Evolutionary conservation across 352 stramenopile genomes (phyloP), one percentile per base, ranked within the genome.

Genomic region (Phytopythium cucurbitacearum): DNA sequence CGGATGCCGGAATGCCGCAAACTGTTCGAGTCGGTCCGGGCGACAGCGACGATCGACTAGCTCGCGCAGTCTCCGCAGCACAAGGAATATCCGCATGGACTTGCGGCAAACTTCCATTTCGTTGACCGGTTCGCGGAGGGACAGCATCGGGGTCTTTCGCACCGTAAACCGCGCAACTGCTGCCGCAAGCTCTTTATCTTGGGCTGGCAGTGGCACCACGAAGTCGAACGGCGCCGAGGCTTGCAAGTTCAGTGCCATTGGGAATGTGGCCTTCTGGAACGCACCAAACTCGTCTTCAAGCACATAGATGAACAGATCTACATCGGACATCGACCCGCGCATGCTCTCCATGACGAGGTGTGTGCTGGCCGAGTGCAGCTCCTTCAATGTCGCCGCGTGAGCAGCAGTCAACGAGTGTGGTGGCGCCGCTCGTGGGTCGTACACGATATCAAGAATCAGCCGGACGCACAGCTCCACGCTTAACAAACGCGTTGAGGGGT

Each of bases 261-360:
- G 81, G 39, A 92, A 92, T 32, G 41, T 28, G 5, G 65, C 61
- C 35, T 59, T 60, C 47, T 82, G 53, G 51, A 90, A 90, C 5
- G 56, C 62, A 15, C 59, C 51, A 11, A 80, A 78, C 47, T 90
- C 82, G 34, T 86, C 84, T 63, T 92, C 82, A 13, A 92, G 51
- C 40, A 90, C 77, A 62, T 89, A 90, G 55, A 92, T 72, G 40
- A 92, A 92, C 13, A 90, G 51, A 52, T 91, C 81, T 5, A 89
- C 71, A 62, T 91, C 81, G 11, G 78, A 63, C 81, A 91, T 89
- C 0, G 71, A 65, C 16, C 81, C 81, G n/a, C 76, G 75, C 76
- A 91, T 91, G 59, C 78, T 91, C 49, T 87, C 76, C 81, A 91
- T 91, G 10, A 91, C 81, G 28, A 84, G 53, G 41, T 89, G 75